Base-by-base conservation (phyloP, 148 eudicot species). In the Camellia japonica region DNA sequence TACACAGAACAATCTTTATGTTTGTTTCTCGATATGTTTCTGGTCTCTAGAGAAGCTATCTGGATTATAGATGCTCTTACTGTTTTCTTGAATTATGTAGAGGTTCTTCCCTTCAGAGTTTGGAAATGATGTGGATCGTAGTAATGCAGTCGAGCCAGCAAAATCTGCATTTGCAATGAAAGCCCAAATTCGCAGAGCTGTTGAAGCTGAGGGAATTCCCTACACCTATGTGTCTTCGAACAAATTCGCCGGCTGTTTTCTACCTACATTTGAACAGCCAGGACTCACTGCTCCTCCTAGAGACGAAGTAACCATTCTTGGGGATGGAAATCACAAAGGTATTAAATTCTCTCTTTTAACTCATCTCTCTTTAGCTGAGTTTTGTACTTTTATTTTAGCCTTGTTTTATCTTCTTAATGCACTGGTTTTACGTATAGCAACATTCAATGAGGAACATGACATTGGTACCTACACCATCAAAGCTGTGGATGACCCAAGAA, bases 21-120 rank as follows among this genome's bases (percentile, higher is more conserved):
- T 1, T 30, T 30, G 38, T 30, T 30, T 30, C 38, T 30, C 38
- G 38, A 30, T 1, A 30, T 30, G 38, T 30, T 30, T 30, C 1
- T 30, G 38, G 38, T 30, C 38, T 30, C 38, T 30, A 30, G 38
- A 30, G 38, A 30, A 30, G 38, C 38, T 30, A 30, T 30, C 38
- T 70, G 7, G 4, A 49, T 30, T 58, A 44, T 42, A 13, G 20
- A 56, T 56, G 9, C 8, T 38, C 42, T 11, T 2, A 56, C 1
- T 4, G 12, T n/a, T 65, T 23, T 70, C 9, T 18, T 23, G 2
- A 30, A 83, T 52, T 41, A 6, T 79, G 20, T 70, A 91, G 95
- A 91, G 92, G 70, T 91, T 90, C 82, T 80, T 90, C 16, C 95
- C 93, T 7, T 90, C 91, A 4, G 91, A 92, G 60, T 90, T 90